phyloP scores from a whole-genome alignment of 2,329 filamentous ascomycete species.

The Elsinoe australis region DNA sequence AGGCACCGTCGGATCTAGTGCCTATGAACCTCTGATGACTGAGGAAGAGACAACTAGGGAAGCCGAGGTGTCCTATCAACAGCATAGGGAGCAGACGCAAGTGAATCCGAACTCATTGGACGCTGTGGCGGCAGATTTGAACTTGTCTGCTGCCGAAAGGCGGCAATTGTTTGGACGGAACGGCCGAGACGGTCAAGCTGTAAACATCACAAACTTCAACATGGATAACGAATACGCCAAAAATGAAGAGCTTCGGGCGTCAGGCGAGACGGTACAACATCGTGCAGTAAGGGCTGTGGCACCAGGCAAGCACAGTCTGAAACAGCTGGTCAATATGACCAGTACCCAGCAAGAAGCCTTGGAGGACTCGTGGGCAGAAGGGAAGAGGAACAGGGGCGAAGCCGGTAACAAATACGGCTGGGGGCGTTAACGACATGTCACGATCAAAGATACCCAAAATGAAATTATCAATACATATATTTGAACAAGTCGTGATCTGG shows the following conservation, averaged over 20 bases:
- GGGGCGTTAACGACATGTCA: slow-evolving; percentile 34
- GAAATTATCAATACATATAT: slow-evolving; percentile 8
- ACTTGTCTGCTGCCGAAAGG: slow-evolving; percentile 66
- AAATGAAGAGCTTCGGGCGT: slow-evolving; percentile 68
- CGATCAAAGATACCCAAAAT: slow-evolving; percentile 10
- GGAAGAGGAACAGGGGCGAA: slow-evolving; percentile 70
- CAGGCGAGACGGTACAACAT: slow-evolving; percentile 61
- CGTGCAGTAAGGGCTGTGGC: slow-evolving; percentile 77
- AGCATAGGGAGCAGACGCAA: too few species aligned
- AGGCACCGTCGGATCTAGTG: slow-evolving; percentile 21
- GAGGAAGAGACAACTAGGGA: too few species aligned
- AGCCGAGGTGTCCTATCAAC: too few species aligned
- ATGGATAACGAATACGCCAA: slow-evolving; percentile 78
- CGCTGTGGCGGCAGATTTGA: slow-evolving; percentile 66
- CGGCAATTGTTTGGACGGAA: slow-evolving; percentile 77
- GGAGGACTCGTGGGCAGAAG: slow-evolving; percentile 83
- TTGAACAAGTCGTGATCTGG: slow-evolving; percentile 6
- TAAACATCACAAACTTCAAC: slow-evolving; percentile 78
- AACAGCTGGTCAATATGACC: slow-evolving; percentile 77
- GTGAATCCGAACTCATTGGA: slow-evolving; percentile 53
- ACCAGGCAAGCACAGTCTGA: slow-evolving; percentile 81
- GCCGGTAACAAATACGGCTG: slow-evolving; percentile 80
- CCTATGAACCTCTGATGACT: slow-evolving; percentile 36
- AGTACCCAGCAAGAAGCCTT: slow-evolving; percentile 76
- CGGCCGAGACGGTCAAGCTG: slow-evolving; percentile 40